phyloP scores from a whole-genome alignment of 1,139 yeast species.

The Oligophagozyma castellii region DNA sequence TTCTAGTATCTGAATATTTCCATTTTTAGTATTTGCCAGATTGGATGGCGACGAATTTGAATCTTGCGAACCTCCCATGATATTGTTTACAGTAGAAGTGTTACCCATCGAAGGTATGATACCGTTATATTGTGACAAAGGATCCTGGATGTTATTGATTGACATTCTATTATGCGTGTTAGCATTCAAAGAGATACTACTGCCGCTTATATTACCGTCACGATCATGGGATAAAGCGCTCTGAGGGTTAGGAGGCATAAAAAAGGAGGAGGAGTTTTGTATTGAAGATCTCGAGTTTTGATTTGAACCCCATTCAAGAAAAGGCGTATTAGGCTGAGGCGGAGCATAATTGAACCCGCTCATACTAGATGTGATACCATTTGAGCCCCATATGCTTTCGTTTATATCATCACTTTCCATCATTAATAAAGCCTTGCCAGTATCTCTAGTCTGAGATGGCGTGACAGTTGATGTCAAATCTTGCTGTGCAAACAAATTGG shows the following conservation, averaged over 20 bases:
- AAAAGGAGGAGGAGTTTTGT: not conserved
- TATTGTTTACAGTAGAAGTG: not conserved
- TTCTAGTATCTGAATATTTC: not conserved
- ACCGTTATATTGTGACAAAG: not conserved
- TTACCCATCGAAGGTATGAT: not conserved
- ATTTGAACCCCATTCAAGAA: slow-evolving; percentile 1
- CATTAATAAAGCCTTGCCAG: slow-evolving; percentile 40
- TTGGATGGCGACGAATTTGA: too few species aligned
- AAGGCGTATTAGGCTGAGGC: slow-evolving; percentile 2
- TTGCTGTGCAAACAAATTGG: slow-evolving; percentile 2
- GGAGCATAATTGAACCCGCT: not conserved
- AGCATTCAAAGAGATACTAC: not conserved
- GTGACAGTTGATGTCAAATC: slow-evolving; percentile 17
- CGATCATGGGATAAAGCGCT: not conserved
- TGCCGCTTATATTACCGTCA: not conserved
- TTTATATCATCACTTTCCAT: slow-evolving; percentile 36
- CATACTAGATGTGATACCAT: slow-evolving; percentile 16
- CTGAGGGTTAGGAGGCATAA: not conserved
- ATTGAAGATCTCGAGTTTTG: not conserved
- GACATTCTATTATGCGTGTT: not conserved
- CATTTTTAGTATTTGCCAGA: not conserved
- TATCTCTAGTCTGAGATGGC: slow-evolving; percentile 13
- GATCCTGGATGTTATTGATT: not conserved
- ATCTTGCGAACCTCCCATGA: too few species aligned
- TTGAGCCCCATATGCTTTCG: slow-evolving; percentile 37